These are phyloP conservation scores for Dothiorella sarmentorum DNA, from an alignment of 2,329 filamentous ascomycete species.

Conservation along the genomic window DNA sequence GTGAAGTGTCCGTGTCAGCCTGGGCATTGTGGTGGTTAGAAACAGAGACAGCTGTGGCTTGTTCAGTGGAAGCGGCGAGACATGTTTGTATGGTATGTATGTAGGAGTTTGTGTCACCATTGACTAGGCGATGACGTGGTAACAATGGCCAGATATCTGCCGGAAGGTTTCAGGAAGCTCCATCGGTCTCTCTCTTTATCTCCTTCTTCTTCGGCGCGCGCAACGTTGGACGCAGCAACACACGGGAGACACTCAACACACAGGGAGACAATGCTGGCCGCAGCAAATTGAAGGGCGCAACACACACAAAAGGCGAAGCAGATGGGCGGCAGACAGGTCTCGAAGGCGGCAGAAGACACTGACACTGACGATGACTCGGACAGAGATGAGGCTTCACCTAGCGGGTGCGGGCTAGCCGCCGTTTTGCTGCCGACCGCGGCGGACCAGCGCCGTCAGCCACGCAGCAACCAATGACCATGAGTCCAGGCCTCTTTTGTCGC, in stretches of 20 bases:
- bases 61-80: not conserved
- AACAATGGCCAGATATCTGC: not conserved
- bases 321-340: too few species aligned
- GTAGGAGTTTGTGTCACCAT: not conserved
- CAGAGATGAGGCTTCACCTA: too few species aligned
- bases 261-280: too few species aligned
- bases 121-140: not conserved
- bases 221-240: not conserved
- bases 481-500: not conserved
- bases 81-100: not conserved
- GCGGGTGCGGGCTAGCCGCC: not conserved
- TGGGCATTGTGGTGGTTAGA: slow-evolving; percentile 3
- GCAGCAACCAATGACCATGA: not conserved
- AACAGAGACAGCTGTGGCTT: not conserved
- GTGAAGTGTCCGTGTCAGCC: not conserved
- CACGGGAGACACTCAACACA: too few species aligned
- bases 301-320: too few species aligned
- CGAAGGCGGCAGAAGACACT: too few species aligned
- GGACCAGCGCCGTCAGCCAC: too few species aligned
- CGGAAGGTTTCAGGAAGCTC: too few species aligned
- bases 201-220: not conserved
- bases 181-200: not conserved
- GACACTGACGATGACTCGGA: too few species aligned
- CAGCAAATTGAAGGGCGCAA: too few species aligned
- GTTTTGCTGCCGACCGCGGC: not conserved